A percentile compares a stretch with the other conserved stretches of the same genome.
Evolutionary conservation across 2,329 filamentous ascomycete genomes (phyloP).

Genomic region (Herpotrichia juniperi): DNA sequence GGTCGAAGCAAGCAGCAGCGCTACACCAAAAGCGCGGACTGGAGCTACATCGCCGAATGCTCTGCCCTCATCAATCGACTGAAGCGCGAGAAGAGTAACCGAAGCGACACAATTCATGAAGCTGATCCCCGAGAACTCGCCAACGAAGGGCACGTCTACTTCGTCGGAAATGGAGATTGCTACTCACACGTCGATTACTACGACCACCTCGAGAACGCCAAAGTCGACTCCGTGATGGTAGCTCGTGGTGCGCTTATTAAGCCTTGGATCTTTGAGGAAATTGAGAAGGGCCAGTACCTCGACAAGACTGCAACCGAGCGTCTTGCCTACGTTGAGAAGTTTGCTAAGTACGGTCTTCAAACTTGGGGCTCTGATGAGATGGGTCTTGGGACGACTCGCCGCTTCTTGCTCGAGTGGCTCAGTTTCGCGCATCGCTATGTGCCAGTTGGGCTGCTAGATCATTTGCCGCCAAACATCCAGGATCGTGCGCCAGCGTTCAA

Average conservation of each 20-base stretch:
- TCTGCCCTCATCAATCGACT: slow-evolving; percentile 82
- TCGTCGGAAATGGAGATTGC: slow-evolving; percentile 95
- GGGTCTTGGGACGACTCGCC: slow-evolving; percentile 85
- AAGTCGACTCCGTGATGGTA: slow-evolving; percentile 95
- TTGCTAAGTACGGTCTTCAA: slow-evolving; percentile 87
- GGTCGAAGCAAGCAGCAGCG: slow-evolving; percentile 92
- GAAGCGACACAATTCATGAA: slow-evolving; percentile 78
- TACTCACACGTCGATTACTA: slow-evolving; percentile 92
- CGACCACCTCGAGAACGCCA: slow-evolving; percentile 74
- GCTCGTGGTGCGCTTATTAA: slow-evolving; percentile 96
- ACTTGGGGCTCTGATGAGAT: slow-evolving; percentile 96
- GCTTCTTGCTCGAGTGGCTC: slow-evolving; percentile 94
- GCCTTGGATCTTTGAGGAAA: slow-evolving; percentile 98
- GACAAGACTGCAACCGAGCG: slow-evolving; percentile 93
- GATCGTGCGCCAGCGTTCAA: slow-evolving; percentile 85
- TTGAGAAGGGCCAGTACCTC: slow-evolving; percentile 86
- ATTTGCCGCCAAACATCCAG: slow-evolving; percentile 85
- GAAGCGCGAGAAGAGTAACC: slow-evolving; percentile 68
- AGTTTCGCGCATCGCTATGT: slow-evolving; percentile 94
- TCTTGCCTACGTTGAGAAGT: slow-evolving; percentile 84
- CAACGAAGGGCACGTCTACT: slow-evolving; percentile 76
- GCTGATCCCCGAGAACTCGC: slow-evolving; percentile 76
- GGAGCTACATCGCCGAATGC: slow-evolving; percentile 91
- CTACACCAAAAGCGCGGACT: slow-evolving; percentile 91
- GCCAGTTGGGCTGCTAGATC: slow-evolving; percentile 84